These are phyloP conservation scores for Sporothrix protearum DNA, from an alignment of 2,329 filamentous ascomycete species.

Conservation along the genomic window DNA sequence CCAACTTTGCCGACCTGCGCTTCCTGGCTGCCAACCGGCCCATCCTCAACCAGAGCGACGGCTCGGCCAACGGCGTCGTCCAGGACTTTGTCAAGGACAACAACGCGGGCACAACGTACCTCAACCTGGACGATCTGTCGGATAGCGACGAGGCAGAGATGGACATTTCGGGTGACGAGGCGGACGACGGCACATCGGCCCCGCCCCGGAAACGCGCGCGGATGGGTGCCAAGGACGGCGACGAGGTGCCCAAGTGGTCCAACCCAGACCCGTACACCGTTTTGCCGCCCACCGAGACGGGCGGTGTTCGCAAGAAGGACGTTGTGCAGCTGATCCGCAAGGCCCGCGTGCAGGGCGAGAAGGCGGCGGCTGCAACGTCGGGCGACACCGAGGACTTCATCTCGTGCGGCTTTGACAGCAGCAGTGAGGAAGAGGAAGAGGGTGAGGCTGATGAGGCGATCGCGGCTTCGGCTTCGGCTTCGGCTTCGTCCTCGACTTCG, in stretches of 20 bases:
- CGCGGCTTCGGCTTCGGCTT: too few species aligned
- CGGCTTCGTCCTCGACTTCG: too few species aligned
- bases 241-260: constrained; percentile 71
- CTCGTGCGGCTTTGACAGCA: constrained; percentile 68
- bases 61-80: constrained; percentile 37
- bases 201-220: constrained; percentile 28
- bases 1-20: constrained; percentile 31
- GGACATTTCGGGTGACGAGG: constrained; percentile 55
- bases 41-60: constrained; percentile 44
- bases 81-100: constrained; percentile 46
- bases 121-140: constrained; percentile 55
- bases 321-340: constrained; percentile 91
- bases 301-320: constrained; percentile 69
- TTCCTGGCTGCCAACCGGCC: constrained; percentile 48
- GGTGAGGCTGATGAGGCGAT: constrained; percentile 10
- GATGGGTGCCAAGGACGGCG: background rate
- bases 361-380: constrained; percentile 47
- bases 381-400: constrained; percentile 79
- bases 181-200: constrained; percentile 28
- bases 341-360: constrained; percentile 62
- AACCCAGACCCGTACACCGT: constrained; percentile 93
- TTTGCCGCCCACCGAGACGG: constrained; percentile 70
- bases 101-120: constrained; percentile 50
- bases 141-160: constrained; percentile 63
- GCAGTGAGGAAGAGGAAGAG: constrained; percentile 39